Evolutionary conservation across 345 rosid genomes (phyloP), one percentile per base, ranked within the genome.

Genomic region (Aurinia saxatilis): DNA sequence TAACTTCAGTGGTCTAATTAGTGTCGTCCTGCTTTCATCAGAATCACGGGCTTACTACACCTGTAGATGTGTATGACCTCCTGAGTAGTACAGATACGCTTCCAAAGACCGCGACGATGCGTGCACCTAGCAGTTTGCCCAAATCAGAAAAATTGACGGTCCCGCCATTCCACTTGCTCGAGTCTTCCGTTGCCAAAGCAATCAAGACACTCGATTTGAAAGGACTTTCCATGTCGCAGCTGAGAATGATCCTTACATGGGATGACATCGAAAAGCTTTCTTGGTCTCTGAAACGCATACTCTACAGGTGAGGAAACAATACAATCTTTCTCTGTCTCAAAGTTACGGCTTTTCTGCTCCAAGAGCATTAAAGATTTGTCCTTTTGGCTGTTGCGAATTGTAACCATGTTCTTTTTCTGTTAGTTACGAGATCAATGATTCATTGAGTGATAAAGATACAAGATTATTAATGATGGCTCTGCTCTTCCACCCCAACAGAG

Each of bases 401-500:
- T 48, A 40, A 51, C 36, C 5, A 0, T 1, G 0, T 21, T 19
- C 6, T 14, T 11, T 35, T 10, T 35, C 11, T 37, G 53, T 64
- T 34, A 93, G 97, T 76, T 80, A 85, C 67, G 81, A 81, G 15
- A 70, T 85, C 35, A 68, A 82, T 74, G 83, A 79, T 3, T 60
- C 44, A 5, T 58, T 93, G 66, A 79, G 62, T 67, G 96, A 81
- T 42, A 33, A 42, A 3, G 97, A 87, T 65, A 74, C 75, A 62
- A 48, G 38, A 1, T 51, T 49, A 2, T 55, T 93, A 79, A 75
- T 57, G 79, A 76, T 36, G 78, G 91, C 80, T 10, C 65, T 93
- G 41, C 58, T 55, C 70, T 93, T 90, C 30, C 99, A 93, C 67
- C 99, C 99, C 19, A 84, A 79, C 38, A 57, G 72, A 34, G 81